These are phyloP conservation scores for Boletus rubroflammeus DNA, from an alignment of 768 basidiomycete genomes.

Conservation along the genomic window DNA sequence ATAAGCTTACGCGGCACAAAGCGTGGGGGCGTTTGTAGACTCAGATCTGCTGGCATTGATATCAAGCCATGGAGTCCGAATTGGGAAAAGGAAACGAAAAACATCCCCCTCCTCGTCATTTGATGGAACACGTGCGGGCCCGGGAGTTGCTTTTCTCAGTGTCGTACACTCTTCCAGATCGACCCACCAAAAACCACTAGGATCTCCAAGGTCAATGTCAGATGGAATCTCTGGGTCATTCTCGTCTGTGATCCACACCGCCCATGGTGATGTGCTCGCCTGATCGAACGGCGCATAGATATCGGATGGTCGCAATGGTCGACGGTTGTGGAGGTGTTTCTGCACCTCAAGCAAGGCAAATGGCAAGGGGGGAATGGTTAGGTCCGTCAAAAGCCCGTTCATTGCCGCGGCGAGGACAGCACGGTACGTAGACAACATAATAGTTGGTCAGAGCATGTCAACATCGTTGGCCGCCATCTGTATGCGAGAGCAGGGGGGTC, in stretches of 20 bases:
- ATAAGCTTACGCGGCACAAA: background rate
- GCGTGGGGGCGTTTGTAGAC: background rate
- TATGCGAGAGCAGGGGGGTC: no score
- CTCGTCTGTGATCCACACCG: background rate
- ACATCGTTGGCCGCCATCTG: no score
- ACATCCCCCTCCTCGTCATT: no score
- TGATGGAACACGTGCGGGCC: no score
- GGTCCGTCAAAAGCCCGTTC: background rate
- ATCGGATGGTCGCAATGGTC: background rate
- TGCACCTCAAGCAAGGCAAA: conserved; percentile 6
- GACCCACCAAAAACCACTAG: conserved; percentile 11
- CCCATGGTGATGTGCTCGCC: background rate
- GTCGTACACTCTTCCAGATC: background rate
- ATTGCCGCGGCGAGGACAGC: background rate
- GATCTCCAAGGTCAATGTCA: background rate
- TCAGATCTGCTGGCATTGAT: background rate
- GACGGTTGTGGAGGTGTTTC: background rate
- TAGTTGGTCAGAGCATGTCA: no score
- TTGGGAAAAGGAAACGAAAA: background rate
- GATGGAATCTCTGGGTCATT: background rate
- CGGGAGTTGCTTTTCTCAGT: background rate
- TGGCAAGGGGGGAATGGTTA: conserved; percentile 4
- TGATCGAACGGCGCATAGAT: conserved; percentile 1
- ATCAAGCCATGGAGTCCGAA: background rate
- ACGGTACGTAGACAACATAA: background rate